phyloP scores from a whole-genome alignment of 1,139 yeast species.

The Saccharomyces hybrid region DNA sequence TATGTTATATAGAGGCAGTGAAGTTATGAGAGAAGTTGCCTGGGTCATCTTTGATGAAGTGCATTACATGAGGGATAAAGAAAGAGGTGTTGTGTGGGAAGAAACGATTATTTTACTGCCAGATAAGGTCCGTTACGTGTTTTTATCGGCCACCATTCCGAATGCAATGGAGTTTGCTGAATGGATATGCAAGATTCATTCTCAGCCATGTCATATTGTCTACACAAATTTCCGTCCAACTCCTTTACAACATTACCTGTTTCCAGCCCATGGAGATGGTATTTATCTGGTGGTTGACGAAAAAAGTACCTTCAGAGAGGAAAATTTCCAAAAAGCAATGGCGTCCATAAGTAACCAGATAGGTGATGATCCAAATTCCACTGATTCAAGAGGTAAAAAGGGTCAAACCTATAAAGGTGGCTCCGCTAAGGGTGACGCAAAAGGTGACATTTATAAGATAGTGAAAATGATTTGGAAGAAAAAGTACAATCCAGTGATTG shows the following conservation, averaged over 20 bases:
- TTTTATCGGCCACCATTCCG: constrained; percentile 94
- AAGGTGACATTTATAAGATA: constrained; percentile 90
- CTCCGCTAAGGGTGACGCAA: constrained; percentile 56
- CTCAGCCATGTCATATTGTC: constrained; percentile 97
- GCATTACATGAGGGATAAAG: constrained; percentile 91
- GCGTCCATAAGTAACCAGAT: constrained; percentile 73
- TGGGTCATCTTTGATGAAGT: constrained; percentile 96
- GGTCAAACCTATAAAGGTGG: constrained; percentile 91
- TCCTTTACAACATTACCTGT: constrained; percentile 91
- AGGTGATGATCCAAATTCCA: constrained; percentile 76
- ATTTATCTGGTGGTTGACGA: constrained; percentile 97
- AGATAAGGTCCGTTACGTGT: constrained; percentile 82
- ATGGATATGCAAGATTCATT: constrained; percentile 93
- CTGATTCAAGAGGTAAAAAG: constrained; percentile 56
- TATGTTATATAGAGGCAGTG: constrained; percentile 92
- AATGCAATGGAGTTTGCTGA: constrained; percentile 98
- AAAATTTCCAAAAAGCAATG: constrained; percentile 97
- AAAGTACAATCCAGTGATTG: constrained; percentile 95
- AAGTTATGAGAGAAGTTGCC: constrained; percentile 91
- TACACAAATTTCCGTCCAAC: constrained; percentile 98
- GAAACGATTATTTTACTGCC: constrained; percentile 94
- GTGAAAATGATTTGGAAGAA: constrained; percentile 97
- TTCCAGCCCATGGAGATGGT: constrained; percentile 97
- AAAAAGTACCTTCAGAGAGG: constrained; percentile 92
- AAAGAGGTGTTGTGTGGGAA: constrained; percentile 99